Percentiles rank a stretch among this genome's conserved stretches.
These are phyloP conservation scores for Aphanocladium album DNA, from an alignment of 2,329 filamentous ascomycete genomes.

Conservation along the genomic window DNA sequence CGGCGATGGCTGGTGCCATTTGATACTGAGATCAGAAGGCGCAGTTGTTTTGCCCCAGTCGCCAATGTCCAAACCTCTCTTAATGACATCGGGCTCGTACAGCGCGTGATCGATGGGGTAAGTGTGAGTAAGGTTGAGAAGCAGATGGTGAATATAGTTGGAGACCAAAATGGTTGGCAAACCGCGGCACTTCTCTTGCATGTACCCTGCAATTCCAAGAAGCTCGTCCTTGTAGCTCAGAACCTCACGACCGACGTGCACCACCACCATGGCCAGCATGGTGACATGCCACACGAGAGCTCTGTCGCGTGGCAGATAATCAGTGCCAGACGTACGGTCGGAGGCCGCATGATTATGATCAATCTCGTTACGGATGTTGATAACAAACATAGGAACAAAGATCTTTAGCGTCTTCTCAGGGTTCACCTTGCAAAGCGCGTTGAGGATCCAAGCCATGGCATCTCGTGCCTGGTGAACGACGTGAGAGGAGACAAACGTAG, in stretches of 20 bases:
- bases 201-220: slow-evolving; percentile 86
- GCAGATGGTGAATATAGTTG: slow-evolving; percentile 93
- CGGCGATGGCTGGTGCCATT: slow-evolving; percentile 81
- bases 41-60: slow-evolving; percentile 82
- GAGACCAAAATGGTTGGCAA: slow-evolving; percentile 94
- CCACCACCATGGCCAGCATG: slow-evolving; percentile 96
- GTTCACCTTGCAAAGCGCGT: slow-evolving; percentile 91
- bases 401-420: slow-evolving; percentile 89
- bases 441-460: slow-evolving; percentile 98
- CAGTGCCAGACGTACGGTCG: slow-evolving; percentile 85
- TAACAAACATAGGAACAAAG: slow-evolving; percentile 83
- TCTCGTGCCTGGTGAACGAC: slow-evolving; percentile 96
- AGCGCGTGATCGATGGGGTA: slow-evolving; percentile 87
- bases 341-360: slow-evolving; percentile 95
- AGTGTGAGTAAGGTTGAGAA: slow-evolving; percentile 90
- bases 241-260: slow-evolving; percentile 88
- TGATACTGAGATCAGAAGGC: slow-evolving; percentile 72
- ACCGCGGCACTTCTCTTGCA: slow-evolving; percentile 93
- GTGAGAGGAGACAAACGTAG: slow-evolving; percentile 85
- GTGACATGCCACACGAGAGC: slow-evolving; percentile 95
- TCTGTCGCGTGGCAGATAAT: slow-evolving; percentile 87
- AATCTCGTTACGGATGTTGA: slow-evolving; percentile 93
- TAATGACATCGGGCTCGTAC: slow-evolving; percentile 73
- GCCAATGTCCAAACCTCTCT: slow-evolving; percentile 64
- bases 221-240: slow-evolving; percentile 84